Base-by-base conservation (phyloP, 306 rosid genomes). In the Betula pendula region DNA sequence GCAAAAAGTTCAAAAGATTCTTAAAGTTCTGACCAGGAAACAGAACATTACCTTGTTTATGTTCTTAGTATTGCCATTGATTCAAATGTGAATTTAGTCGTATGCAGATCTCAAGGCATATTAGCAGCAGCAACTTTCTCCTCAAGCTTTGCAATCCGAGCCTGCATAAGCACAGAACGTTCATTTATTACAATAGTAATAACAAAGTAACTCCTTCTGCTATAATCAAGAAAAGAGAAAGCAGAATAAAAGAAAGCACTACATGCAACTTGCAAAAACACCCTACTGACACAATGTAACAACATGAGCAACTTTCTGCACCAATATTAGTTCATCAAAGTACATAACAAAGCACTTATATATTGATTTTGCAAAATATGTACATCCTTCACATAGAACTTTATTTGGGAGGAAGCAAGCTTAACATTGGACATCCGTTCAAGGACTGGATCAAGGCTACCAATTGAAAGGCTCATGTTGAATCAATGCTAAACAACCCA, bases 61-160 rank as follows among this genome's bases (percentile, higher is more conserved):
- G 69, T 51, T 24, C 78, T 58, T 22, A 40, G 17, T 66, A 68
- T 56, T 44, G 59, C 43, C n/a, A 66, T 77, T 31, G 63, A 68
- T 76, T 42, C 71, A 53, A 44, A 27, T 31, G 70, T 60, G 49
- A 68, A 60, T 83, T 47, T 69, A 70, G 40, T 62, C 45, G 59
- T 51, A 75, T 40, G 79, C 22, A 62, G 77, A 72, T 76, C 81
- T 80, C 82, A 89, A 70, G 83, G 31, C 72, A 52, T 50, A 45
- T 77, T 77, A 50, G 53, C 87, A 50, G 83, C 79, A 80, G 81
- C 75, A 56, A 84, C 74, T 77, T 88, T 92, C 83, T 88, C 92
- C 85, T 84, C 87, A 76, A 94, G 91, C 79, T 83, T 81, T 74
- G 86, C 58, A 8, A 92, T 77, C 68, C 95, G 85, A 73, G 88